Conservation (phyloP, 2,329 filamentous ascomycete genomes). For the Sporothrix pallida region DNA sequence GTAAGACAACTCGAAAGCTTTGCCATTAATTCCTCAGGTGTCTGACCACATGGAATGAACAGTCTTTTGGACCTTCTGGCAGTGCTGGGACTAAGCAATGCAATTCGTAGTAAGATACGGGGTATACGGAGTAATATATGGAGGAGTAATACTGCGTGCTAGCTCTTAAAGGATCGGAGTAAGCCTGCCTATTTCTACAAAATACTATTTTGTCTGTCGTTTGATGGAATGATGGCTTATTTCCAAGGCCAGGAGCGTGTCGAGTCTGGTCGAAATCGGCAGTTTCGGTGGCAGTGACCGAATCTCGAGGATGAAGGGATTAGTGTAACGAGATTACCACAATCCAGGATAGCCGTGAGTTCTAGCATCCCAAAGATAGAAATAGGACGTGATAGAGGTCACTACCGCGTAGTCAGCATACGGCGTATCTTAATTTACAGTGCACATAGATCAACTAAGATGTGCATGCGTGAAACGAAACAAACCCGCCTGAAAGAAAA, state of each 20-base stretch:
- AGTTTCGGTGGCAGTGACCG: not conserved
- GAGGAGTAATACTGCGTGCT: not conserved
- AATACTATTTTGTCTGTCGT: not conserved
- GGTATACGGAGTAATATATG: no score
- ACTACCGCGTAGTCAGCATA: not conserved
- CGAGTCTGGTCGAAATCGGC: not conserved
- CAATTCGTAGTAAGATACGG: no score
- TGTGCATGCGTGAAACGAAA: slow-evolving; percentile 22
- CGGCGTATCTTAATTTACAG: not conserved
- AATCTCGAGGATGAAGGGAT: not conserved
- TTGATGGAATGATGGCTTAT: not conserved
- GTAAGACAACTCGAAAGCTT: no score
- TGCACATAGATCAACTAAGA: not conserved
- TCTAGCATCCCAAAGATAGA: slow-evolving; percentile 3
- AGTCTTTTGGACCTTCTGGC: not conserved
- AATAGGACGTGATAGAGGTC: not conserved
- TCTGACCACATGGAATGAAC: not conserved
- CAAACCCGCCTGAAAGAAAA: slow-evolving; percentile 13
- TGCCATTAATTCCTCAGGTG: not conserved
- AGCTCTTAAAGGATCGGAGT: slow-evolving; percentile 24
- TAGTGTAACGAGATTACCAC: not conserved
- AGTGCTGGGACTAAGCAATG: not conserved
- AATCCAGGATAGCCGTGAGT: not conserved
- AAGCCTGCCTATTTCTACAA: slow-evolving; percentile 22
- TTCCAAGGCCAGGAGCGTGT: not conserved